Evolutionary conservation across 805 yeast genomes (phyloP), one percentile per base, ranked within the genome.

Genomic region (Lachancea dasiensis): DNA sequence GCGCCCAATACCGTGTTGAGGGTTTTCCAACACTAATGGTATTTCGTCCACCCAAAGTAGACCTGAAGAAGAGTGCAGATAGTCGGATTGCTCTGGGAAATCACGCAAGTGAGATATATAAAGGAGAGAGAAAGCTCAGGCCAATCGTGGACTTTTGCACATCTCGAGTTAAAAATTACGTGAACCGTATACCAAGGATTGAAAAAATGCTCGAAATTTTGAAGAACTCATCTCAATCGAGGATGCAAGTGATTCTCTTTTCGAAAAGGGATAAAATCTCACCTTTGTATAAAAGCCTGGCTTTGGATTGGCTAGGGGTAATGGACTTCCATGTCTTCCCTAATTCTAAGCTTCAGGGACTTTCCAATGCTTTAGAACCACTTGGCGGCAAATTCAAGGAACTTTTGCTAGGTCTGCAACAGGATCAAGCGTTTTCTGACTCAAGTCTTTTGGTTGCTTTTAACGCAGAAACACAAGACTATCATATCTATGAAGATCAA

Each of bases 1-100:
- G 98, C 64, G 63, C 77, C 16, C 61, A 70, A 39, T 70, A 81
- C 58, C 68, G 72, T 38, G 64, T 92, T 21, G 68, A 75, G 48
- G 95, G 95, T 0, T 90, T 73, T 60, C 98, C 98, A 6, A 85
- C 97, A 0, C 58, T 92, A 21, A 62, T 79, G 64, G 80, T 81
- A 3, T 89, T 82, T 63, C 72, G 90, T 51, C 95, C 97, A 1
- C 87, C 92, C 15, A 85, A 84, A 52, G 64, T 64, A 20, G 54
- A 61, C 30, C 27, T 60, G 4, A 49, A 51, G 9, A 44, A 51
- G 18, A 45, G 46, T 39, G 21, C 46, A 41, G 35, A 48, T 30
- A 46, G 56, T 13, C 31, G 39, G 20, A 19, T 23, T 5, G 25
- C 15, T 8, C 31, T 36, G 8, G 36, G 36, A 11, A 47, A 32